A percentile compares a stretch with the other conserved stretches of the same genome.
phyloP scores from a whole-genome alignment of 306 rosid species.

The Neltuma alba region DNA sequence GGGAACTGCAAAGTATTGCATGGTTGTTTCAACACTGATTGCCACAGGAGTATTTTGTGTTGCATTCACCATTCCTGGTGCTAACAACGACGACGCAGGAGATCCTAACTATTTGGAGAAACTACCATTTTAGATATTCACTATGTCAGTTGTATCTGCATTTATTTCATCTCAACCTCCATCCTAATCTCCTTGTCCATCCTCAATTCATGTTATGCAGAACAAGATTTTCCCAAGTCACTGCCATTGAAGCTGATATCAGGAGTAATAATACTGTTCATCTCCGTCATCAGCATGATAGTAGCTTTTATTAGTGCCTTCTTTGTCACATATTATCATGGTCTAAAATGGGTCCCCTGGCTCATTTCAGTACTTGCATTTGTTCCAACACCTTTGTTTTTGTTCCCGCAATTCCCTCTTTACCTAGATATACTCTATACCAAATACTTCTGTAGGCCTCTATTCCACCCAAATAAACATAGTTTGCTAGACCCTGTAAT shows the following conservation, averaged over 20 bases:
- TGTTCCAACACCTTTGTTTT: background rate
- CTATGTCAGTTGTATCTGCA: too few species aligned
- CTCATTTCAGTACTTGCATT: background rate
- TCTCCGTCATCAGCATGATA: background rate
- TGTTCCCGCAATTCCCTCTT: background rate
- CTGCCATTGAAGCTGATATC: background rate
- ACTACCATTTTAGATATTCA: too few species aligned
- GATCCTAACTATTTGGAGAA: too few species aligned
- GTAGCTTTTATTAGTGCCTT: background rate
- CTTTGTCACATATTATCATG: background rate
- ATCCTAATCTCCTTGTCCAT: too few species aligned
- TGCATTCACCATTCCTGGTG: too few species aligned
- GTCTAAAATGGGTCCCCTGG: background rate
- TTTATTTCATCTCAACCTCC: constrained; percentile 52
- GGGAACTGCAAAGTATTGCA: too few species aligned
- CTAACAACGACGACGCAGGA: too few species aligned
- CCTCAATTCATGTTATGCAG: too few species aligned
- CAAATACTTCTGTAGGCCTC: background rate
- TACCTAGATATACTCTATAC: background rate
- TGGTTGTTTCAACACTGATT: too few species aligned
- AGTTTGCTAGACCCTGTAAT: background rate
- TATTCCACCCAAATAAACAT: background rate
- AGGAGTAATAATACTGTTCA: background rate
- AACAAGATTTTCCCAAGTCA: background rate
- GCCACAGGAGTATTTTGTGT: too few species aligned